Percentiles rank a stretch among this genome's conserved stretches.
Evolutionary conservation across 129 eudicot genomes (phyloP).

Genomic region (Pittosporum tobira): DNA sequence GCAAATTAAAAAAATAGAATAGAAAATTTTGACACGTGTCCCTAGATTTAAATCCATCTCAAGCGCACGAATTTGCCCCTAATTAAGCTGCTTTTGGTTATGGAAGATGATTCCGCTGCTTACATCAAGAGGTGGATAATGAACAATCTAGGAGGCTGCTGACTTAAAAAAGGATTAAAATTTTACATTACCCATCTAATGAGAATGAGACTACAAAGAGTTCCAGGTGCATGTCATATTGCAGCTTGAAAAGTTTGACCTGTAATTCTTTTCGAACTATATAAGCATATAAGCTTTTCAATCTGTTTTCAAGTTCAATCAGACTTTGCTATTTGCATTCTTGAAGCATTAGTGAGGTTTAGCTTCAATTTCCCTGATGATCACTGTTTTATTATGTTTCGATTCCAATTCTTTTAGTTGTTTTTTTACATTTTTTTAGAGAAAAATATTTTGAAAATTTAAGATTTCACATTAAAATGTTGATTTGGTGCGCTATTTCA

Average conservation of each 20-base stretch:
- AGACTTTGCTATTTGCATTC: not conserved
- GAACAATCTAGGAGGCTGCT: not conserved
- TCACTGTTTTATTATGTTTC: not conserved
- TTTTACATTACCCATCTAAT: not conserved
- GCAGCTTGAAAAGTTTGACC: slow-evolving; percentile 36
- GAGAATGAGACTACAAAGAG: not conserved
- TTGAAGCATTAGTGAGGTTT: slow-evolving; percentile 4
- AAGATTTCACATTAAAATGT: no score
- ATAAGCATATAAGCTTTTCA: slow-evolving; percentile 8
- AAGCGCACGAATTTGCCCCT: not conserved
- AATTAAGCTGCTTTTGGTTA: not conserved
- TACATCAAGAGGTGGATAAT: not conserved
- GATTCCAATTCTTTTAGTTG: not conserved
- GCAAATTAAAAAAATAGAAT: not conserved
- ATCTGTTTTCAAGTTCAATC: not conserved
- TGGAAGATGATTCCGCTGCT: not conserved
- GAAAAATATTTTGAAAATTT: no score
- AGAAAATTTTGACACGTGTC: not conserved
- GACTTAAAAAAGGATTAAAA: not conserved
- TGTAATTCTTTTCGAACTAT: slow-evolving; percentile 18
- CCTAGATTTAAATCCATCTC: not conserved
- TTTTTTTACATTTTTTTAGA: not conserved
- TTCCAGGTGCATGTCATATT: slow-evolving; percentile 4
- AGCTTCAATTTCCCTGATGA: not conserved
- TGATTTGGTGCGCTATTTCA: not conserved